Conservation (phyloP, 2,329 filamentous ascomycete species). For the Diaporthe humulicola region DNA sequence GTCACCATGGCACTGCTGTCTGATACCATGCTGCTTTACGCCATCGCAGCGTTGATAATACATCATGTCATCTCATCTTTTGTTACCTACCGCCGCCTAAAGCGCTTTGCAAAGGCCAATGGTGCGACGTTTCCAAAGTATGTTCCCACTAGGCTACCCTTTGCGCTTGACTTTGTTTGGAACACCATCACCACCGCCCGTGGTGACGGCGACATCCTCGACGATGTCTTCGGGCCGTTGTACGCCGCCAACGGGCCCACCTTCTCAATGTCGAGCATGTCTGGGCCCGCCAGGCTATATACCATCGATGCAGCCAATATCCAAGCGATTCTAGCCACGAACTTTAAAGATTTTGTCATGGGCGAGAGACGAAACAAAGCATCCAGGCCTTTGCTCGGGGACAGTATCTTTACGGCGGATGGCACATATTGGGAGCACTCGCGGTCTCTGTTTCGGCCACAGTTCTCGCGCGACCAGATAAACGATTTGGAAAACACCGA, state of each 20-base stretch:
- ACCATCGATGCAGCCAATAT: background rate
- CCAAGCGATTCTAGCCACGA: background rate
- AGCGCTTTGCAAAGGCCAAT: background rate
- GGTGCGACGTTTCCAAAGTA: background rate
- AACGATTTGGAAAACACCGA: conserved; percentile 57
- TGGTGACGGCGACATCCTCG: background rate
- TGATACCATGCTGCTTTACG: background rate
- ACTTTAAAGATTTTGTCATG: background rate
- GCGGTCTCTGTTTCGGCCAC: conserved; percentile 48
- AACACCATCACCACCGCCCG: background rate
- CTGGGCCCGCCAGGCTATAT: background rate
- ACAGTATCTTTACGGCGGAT: conserved; percentile 52
- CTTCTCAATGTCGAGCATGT: background rate
- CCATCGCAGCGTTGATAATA: background rate
- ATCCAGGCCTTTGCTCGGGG: conserved; percentile 44
- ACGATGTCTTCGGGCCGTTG: background rate
- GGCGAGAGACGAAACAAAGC: background rate
- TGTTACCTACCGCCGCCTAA: background rate
- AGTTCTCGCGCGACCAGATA: conserved; percentile 53
- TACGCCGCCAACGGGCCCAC: background rate
- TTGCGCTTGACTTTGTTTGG: background rate
- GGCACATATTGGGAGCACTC: conserved; percentile 51
- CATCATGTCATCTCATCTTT: background rate
- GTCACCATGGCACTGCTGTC: background rate
- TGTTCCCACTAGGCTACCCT: background rate